Base-by-base conservation (phyloP, 768 basidiomycete species). In the Suillus variegatus region DNA sequence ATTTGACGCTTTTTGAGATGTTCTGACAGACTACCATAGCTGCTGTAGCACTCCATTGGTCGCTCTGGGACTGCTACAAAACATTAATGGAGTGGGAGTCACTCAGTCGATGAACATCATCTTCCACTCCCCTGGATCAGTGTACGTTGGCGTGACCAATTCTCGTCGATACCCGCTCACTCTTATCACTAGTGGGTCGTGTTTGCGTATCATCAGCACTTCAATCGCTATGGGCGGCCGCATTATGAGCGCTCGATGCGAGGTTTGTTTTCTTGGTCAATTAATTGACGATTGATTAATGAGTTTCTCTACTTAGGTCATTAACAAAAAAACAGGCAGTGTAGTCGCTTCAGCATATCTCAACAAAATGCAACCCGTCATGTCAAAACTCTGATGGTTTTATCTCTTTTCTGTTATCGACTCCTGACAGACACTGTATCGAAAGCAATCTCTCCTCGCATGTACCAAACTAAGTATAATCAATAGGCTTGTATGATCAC, bases 191-290 rank as follows among this genome's bases (percentile, higher is more conserved):
- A 91, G 89, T 49, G 89, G 88, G 60, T 82, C 86, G 12, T 77
- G 78, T 68, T 79, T 92, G 47, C 83, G 78, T 20, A 88, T 92
- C 32, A 75, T 84, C 60, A 88, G 86, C 69, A 87, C 85, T 3
- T 89, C 88, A 6, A 81, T 91, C 54, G 84, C 88, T 4, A 78
- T 91, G 65, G 90, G 89, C n/a, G 82, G 85, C 4, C 80, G 88
- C 28, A 84, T 90, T 44, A 91, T 92, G 89, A 83, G 84, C 54
- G 86, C 89, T 44, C 79, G 88, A 66, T 91, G 90, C 70, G 89
- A 91, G 82, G 89, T 90, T 68, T 66, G 82, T 74, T 55, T 36
- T 20, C 25, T 54, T 61, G 18, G 32, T 60, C 63, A 56, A 14
- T 51, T 38, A 22, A 28, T 57, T 28, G 41, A 43, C 60, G 60